Evolutionary conservation across 129 eudicot species (phyloP), one percentile per base, ranked within the genome.

Genomic region (Scalesia atractyloides): DNA sequence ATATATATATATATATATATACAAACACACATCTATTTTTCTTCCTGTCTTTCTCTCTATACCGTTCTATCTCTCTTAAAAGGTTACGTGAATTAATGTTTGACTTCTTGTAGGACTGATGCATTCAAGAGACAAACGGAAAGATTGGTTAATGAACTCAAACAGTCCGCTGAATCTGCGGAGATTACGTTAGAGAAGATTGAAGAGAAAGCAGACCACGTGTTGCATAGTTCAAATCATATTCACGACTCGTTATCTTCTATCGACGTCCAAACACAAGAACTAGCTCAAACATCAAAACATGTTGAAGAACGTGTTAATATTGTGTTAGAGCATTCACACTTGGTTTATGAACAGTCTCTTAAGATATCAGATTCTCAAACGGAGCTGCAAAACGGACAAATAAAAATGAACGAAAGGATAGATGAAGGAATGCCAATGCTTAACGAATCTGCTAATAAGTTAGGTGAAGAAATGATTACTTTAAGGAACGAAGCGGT

Each of bases 111-210:
- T 58, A 92, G 98, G 81, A 78, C 86, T 2, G 86, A 87, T 63
- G 94, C 95, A 14, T 92, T 92, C 76, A 92, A 81, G 85, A 66
- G 72, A 46, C 88, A 85, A 72, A 85, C 92, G 11, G 95, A 92
- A 84, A 80, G 87, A 65, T 64, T 89, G 66, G 96, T 92, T 64
- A 89, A 87, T 69, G 95, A 87, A 64, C 81, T 92, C 0, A 87
- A 87, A 76, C 67, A 19, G 19, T 65, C 95, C 7, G 90, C 98
- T 6, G 91, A 89, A 78, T 75, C 50, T 61, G 88, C 90, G 16
- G 98, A 92, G 53, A 73, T 16, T 5, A 87, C 83, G 37, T 53
- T 92, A 62, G 84, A 74, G 33, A 82, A 48, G 33, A 85, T 92
- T 10, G 87, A 87, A 80, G 84, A 82, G 26, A 86, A 81, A 46